A percentile compares a stretch with the other conserved stretches of the same genome.
Evolutionary conservation across 1,284 basidiomycete genomes (phyloP).

Genomic region (Ustilago hordei): DNA sequence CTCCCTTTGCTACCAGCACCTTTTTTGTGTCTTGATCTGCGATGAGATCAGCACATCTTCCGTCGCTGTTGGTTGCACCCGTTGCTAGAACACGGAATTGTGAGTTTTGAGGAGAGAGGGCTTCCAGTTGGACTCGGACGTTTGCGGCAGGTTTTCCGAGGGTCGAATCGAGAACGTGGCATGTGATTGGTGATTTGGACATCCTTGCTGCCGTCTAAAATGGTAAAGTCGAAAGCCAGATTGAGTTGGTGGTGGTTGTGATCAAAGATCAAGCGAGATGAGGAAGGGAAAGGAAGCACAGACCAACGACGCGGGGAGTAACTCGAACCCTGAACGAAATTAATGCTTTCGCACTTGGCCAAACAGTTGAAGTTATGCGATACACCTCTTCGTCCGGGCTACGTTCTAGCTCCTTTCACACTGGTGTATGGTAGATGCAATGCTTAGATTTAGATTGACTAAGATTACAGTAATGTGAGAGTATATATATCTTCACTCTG

Average conservation of each 20-base stretch:
- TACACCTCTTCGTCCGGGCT: no score
- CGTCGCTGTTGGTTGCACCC: slow-evolving; percentile 83
- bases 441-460: no score
- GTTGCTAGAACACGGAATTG: slow-evolving; percentile 38
- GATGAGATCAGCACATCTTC: slow-evolving; percentile 81
- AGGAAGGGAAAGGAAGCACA: slow-evolving; percentile 17
- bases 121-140: slow-evolving; percentile 46
- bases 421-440: no score
- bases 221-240: background rate
- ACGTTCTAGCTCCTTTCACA: no score
- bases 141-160: slow-evolving; percentile 80
- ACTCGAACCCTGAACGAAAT: slow-evolving; percentile 12
- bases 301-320: slow-evolving; percentile 24
- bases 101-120: slow-evolving; percentile 29
- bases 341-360: slow-evolving; percentile 27
- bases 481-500: no score
- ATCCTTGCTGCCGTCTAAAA: slow-evolving; percentile 7
- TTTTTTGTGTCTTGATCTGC: slow-evolving; percentile 73
- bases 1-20: slow-evolving; percentile 70
- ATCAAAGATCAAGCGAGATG: background rate
- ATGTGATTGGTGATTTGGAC: slow-evolving; percentile 78
- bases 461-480: no score
- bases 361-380: background rate
- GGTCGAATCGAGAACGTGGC: slow-evolving; percentile 89
- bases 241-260: slow-evolving; percentile 8